Evolutionary conservation across 805 yeast genomes (phyloP).

Genomic region (Phaffomyces antillensis): DNA sequence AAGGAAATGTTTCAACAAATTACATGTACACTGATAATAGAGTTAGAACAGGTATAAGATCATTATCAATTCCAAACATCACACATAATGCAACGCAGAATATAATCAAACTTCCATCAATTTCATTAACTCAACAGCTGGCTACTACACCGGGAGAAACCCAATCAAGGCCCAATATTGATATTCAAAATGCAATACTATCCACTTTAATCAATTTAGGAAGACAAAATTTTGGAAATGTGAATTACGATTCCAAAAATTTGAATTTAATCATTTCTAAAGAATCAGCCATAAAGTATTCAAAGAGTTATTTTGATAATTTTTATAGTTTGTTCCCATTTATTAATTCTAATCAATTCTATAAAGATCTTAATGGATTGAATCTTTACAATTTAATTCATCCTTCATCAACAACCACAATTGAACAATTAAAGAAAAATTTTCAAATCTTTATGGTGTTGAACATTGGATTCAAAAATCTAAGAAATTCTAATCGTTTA

Average conservation of each 20-base stretch:
- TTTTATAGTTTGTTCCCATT: conserved; percentile 14
- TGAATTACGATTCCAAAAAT: not conserved
- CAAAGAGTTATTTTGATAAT: conserved; percentile 12
- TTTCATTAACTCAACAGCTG: conserved; percentile 1
- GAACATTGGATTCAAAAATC: conserved; percentile 16
- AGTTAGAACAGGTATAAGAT: not conserved
- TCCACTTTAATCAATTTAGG: conserved; percentile 19
- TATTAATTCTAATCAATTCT: conserved; percentile 12
- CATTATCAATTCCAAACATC: not conserved
- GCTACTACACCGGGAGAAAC: not conserved
- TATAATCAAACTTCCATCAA: conserved; percentile 1
- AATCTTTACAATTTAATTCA: conserved; percentile 15
- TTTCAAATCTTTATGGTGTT: conserved; percentile 15
- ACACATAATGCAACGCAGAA: not conserved
- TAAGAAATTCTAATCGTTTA: conserved; percentile 8
- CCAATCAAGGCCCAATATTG: not conserved
- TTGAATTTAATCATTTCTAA: conserved; percentile 8
- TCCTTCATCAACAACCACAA: conserved; percentile 6
- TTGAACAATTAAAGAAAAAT: conserved; percentile 7
- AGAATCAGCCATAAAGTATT: conserved; percentile 13
- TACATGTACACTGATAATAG: too few relatives aligned
- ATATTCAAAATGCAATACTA: conserved; percentile 18
- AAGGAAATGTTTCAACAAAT: too few relatives aligned
- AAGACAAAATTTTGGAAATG: conserved; percentile 7
- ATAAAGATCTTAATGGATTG: conserved; percentile 6